phyloP scores from a whole-genome alignment of 306 rosid species.

The Pyrus betulifolia region DNA sequence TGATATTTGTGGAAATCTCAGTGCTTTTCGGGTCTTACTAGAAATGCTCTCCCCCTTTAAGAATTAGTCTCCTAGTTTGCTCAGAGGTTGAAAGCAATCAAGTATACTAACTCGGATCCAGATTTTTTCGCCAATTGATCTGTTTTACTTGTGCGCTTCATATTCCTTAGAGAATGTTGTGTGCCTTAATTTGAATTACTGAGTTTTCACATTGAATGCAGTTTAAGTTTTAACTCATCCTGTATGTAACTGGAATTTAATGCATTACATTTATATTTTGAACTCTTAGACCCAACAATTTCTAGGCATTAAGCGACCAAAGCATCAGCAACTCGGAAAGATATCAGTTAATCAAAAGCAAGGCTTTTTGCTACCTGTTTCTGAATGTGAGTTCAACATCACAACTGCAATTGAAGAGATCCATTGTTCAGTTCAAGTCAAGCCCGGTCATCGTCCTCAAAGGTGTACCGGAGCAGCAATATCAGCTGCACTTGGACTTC shows the following conservation, averaged over 20 bases:
- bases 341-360: conserved; percentile 41
- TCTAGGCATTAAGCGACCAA: conserved; percentile 39
- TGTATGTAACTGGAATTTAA: background rate
- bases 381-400: conserved; percentile 71
- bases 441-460: conserved; percentile 40
- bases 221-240: background rate
- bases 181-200: background rate
- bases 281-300: conserved; percentile 21
- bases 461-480: conserved; percentile 83
- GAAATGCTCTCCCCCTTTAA: background rate
- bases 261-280: conserved; percentile 8
- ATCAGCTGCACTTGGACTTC: background rate
- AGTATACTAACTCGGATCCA: background rate
- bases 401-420: conserved; percentile 70
- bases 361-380: conserved; percentile 59
- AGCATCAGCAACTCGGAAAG: conserved; percentile 20
- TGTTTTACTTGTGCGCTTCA: background rate
- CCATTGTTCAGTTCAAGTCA: conserved; percentile 23
- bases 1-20: background rate
- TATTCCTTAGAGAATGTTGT: background rate
- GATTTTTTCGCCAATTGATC: background rate
- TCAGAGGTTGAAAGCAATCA: background rate
- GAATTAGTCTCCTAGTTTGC: background rate
- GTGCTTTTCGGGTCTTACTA: background rate
- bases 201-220: background rate